Percentiles rank a stretch among this genome's conserved stretches.
phyloP scores from a whole-genome alignment of 352 stramenopile species.

The Pythium grandisporangium region DNA sequence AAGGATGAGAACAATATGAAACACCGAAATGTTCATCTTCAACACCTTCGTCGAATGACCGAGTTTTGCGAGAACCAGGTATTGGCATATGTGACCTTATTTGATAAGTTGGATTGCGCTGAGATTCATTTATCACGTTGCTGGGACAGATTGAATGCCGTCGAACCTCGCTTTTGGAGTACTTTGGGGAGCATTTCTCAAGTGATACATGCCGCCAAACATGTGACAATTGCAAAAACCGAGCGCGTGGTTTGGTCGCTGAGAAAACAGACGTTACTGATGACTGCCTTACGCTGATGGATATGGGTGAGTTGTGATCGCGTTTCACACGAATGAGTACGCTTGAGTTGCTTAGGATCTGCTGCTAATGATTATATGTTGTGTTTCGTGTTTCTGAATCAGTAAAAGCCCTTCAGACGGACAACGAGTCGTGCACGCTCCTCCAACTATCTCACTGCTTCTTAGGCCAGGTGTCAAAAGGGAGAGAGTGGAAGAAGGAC shows the following conservation, averaged over 20 bases:
- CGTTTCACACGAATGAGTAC: not conserved
- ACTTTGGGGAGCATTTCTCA: constrained; percentile 86
- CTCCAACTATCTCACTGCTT: constrained; percentile 72
- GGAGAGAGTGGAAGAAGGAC: constrained; percentile 60
- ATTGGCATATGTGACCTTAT: not conserved
- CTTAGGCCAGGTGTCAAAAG: constrained; percentile 53
- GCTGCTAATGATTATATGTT: too few species aligned
- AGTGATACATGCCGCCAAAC: constrained; percentile 61
- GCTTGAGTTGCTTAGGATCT: constrained; percentile 1
- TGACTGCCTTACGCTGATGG: constrained; percentile 49
- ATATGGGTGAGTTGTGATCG: constrained; percentile 39
- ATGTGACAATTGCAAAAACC: constrained; percentile 86
- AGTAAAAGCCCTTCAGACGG: constrained; percentile 56
- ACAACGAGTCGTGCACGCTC: constrained; percentile 51
- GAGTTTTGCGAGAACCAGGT: constrained; percentile 86
- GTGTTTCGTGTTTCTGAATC: too few species aligned
- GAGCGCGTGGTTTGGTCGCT: constrained; percentile 41
- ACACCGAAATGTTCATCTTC: constrained; percentile 73
- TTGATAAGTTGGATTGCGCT: too few species aligned
- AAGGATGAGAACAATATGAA: constrained; percentile 75
- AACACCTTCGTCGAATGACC: constrained; percentile 76
- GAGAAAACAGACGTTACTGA: constrained; percentile 73
- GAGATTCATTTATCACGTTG: too few species aligned
- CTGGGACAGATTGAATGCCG: constrained; percentile 51
- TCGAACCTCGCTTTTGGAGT: constrained; percentile 73